Evolutionary conservation across 805 yeast species (phyloP).

Genomic region (Yamadazyma akitaensis): DNA sequence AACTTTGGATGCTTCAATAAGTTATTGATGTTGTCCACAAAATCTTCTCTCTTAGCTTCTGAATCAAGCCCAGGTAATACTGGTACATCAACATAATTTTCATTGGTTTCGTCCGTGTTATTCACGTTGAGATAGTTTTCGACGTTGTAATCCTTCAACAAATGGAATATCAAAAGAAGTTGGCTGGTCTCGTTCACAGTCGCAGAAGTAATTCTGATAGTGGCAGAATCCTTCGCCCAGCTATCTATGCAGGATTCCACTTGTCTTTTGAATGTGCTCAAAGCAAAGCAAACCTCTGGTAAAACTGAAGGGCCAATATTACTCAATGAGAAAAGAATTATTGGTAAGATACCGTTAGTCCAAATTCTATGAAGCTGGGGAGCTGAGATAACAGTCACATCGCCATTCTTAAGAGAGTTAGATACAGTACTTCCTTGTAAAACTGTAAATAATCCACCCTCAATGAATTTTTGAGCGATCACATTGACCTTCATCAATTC

Average conservation of each 20-base stretch:
- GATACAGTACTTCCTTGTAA: conserved; percentile 76
- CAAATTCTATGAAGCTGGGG: conserved; percentile 72
- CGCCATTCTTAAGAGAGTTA: conserved; percentile 61
- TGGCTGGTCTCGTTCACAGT: conserved; percentile 48
- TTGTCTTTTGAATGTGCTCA: conserved; percentile 62
- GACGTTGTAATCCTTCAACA: conserved; percentile 52
- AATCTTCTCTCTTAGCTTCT: conserved; percentile 53
- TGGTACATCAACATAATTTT: conserved; percentile 24
- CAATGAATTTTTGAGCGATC: conserved; percentile 64
- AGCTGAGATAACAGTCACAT: conserved; percentile 46
- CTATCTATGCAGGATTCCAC: conserved; percentile 57
- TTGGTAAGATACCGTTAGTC: conserved; percentile 78
- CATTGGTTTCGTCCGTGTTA: conserved; percentile 10
- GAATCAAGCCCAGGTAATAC: conserved; percentile 61
- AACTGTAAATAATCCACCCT: conserved; percentile 60
- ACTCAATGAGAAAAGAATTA: conserved; percentile 56
- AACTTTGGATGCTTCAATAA: conserved; percentile 85
- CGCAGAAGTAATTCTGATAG: conserved; percentile 35
- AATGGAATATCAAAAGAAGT: conserved; percentile 58
- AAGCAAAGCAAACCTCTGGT: conserved; percentile 63
- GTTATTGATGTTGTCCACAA: conserved; percentile 62
- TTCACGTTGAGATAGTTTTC: conserved; percentile 37
- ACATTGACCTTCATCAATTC: conserved; percentile 60
- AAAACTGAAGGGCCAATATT: conserved; percentile 61
- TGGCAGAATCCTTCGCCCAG: conserved; percentile 62